Conservation (phyloP, 768 basidiomycete genomes). For the Stropharia rugosoannulata region DNA sequence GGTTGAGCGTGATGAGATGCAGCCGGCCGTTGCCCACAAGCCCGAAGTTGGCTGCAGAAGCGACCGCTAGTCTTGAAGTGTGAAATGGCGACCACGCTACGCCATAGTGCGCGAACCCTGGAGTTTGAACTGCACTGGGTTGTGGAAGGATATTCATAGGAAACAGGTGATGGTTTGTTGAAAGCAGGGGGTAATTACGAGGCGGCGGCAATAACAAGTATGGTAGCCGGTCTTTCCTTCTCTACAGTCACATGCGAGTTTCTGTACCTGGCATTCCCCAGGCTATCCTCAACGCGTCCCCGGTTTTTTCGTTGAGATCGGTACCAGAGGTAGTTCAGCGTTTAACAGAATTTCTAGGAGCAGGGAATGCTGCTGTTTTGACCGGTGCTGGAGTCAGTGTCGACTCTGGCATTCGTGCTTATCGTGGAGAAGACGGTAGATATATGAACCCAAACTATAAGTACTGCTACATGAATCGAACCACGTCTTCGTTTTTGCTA, state of each 20-base stretch:
- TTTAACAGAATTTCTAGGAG: conserved; percentile 61
- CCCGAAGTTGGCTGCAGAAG: conserved; percentile 91
- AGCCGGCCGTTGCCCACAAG: conserved; percentile 94
- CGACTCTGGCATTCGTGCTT: conserved; percentile 94
- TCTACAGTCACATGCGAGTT: conserved; percentile 65
- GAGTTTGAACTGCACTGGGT: conserved; percentile 63
- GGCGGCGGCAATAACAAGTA: conserved; percentile 4
- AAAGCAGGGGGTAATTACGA: conserved; percentile 6
- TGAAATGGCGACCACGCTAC: conserved; percentile 88
- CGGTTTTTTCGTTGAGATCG: conserved; percentile 34
- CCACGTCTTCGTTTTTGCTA: neutral
- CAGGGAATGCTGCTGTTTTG: conserved; percentile 71
- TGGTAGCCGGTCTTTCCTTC: conserved; percentile 19
- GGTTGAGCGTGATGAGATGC: conserved; percentile 56
- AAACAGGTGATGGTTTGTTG: conserved; percentile 8
- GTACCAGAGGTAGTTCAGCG: conserved; percentile 55
- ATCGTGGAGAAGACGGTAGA: conserved; percentile 81
- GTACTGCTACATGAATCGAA: conserved; percentile 36
- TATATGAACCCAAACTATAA: conserved; percentile 92
- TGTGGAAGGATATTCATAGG: conserved; percentile 35
- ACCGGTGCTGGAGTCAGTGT: conserved; percentile 96
- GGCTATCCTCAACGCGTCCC: conserved; percentile 46
- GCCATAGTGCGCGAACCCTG: conserved; percentile 82
- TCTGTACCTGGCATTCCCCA: conserved; percentile 77
- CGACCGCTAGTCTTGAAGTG: conserved; percentile 68